Base-by-base conservation (phyloP, 345 rosid genomes). In the Eucalyptus tenuipes region DNA sequence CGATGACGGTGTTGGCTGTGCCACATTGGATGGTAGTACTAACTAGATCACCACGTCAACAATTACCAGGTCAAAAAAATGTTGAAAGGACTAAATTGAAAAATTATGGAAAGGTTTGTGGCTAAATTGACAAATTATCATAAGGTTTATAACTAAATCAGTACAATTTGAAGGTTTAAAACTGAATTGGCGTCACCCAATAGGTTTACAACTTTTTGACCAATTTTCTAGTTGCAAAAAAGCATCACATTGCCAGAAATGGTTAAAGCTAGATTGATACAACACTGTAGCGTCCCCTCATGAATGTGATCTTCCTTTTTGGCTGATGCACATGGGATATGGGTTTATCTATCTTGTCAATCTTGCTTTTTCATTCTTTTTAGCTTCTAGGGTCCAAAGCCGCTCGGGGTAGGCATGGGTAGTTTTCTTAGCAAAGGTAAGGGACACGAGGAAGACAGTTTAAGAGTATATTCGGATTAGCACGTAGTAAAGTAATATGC, bases 1-100 rank as follows among this genome's bases (percentile, higher is more conserved):
- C 7, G 10, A 52, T 52, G 10, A 0, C 10, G 1, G 4, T 5
- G 0, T 52, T 0, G 18, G 2, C 1, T 20, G 7, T 52, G 25
- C 9, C 57, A 52, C 25, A 52, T 52, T 7, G 57, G 25, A 52
- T 52, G 25, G 8, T 20, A 20, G 57, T 52, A 24, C 5, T n/a
- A n/a, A n/a, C n/a, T 52, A 20, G 5, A 52, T 24, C 0, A 52
- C 20, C 25, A 52, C 4, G 57, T 52, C 25, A 52, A 52, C 8
- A 24, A 52, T 52, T 52, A 4, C 5, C 1, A n/a, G 0, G 2
- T 52, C 8, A 52, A 52, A 52, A 20, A 7, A 8, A 20, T 52
- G 10, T 52, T 52, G 57, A 25, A 52, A 52, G 25, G 57, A 52
- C 57, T 52, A 52, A 24, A 52, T 52, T 3, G 57, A 10, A 18